Evolutionary conservation across 2,329 filamentous ascomycete species (phyloP).

Genomic region (Chaetothyriales sp.): DNA sequence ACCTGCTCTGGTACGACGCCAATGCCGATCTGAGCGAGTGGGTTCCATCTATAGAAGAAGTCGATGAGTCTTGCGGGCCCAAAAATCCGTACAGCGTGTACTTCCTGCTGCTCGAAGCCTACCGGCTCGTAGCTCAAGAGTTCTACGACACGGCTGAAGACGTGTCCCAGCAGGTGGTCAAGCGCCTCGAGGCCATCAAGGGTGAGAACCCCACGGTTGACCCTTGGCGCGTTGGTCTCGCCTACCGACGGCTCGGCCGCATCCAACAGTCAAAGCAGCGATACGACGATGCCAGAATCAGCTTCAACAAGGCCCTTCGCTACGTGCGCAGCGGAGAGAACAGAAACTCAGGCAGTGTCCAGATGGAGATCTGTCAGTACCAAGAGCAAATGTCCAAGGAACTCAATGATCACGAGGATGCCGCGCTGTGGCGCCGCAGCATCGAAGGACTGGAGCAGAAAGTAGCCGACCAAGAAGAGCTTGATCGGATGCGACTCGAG

Average conservation of each 20-base stretch:
- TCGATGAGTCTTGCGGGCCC: constrained; percentile 5
- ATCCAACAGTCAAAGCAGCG: constrained; percentile 5
- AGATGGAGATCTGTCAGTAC: constrained; percentile 11
- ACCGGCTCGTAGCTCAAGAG: constrained; percentile 7
- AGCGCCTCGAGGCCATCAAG: constrained; percentile 3
- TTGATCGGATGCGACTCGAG: neutral
- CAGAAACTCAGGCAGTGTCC: constrained; percentile 3
- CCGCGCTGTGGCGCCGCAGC: constrained; percentile 4
- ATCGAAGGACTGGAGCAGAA: constrained; percentile 4
- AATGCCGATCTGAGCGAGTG: constrained; percentile 7
- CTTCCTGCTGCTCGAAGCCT: constrained; percentile 10
- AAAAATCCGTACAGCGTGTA: constrained; percentile 6
- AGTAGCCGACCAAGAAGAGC: neutral
- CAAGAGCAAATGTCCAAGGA: constrained; percentile 8
- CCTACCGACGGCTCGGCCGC: constrained; percentile 11
- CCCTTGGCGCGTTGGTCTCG: constrained; percentile 8
- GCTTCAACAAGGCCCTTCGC: constrained; percentile 10
- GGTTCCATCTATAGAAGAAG: constrained; percentile 6
- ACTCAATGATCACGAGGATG: constrained; percentile 7
- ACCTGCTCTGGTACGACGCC: constrained; percentile 10
- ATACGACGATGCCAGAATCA: constrained; percentile 7
- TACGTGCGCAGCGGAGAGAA: constrained; percentile 4
- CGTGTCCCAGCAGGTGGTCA: constrained; percentile 3
- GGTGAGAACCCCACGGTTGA: constrained; percentile 4
- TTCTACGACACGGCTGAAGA: constrained; percentile 3